Conservation (phyloP, 495 filamentous ascomycete genomes). For the Talaromyces nanjingensis region DNA sequence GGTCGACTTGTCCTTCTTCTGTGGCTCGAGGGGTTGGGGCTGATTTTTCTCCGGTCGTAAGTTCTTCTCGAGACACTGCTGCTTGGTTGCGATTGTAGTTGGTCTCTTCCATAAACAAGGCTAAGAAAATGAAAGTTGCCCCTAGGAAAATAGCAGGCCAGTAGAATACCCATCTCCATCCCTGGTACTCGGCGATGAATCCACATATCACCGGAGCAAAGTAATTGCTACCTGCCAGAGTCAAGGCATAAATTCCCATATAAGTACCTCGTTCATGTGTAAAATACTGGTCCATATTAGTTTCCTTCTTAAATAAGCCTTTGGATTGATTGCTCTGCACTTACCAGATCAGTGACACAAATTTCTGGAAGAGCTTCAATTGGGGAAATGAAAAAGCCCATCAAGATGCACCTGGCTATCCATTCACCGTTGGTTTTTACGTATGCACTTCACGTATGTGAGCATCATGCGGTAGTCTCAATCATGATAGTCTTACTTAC, state of each 20-base stretch:
- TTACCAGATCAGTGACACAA: conserved; percentile 51
- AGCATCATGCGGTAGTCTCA: neutral
- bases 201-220: conserved; percentile 59
- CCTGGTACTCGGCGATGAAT: conserved; percentile 59
- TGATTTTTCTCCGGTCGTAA: neutral
- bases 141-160: conserved; percentile 57
- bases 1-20: conserved; percentile 20
- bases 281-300: conserved; percentile 40
- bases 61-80: neutral
- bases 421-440: conserved; percentile 49
- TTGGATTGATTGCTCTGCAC: conserved; percentile 7
- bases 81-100: conserved; percentile 43
- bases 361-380: conserved; percentile 59
- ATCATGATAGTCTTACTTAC: conserved; percentile 26
- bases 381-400: conserved; percentile 59
- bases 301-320: neutral
- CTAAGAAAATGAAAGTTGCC: conserved; percentile 48
- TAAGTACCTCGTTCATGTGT: conserved; percentile 59
- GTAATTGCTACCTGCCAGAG: conserved; percentile 57
- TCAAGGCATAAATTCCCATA: conserved; percentile 58
- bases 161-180: conserved; percentile 59
- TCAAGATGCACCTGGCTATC: conserved; percentile 54
- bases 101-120: conserved; percentile 67
- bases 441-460: conserved; percentile 24
- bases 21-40: conserved; percentile 7